A percentile compares a stretch with the other conserved stretches of the same genome.
phyloP scores from a whole-genome alignment of 2,329 filamentous ascomycete genomes.

The Scortechinia acanthostroma region DNA sequence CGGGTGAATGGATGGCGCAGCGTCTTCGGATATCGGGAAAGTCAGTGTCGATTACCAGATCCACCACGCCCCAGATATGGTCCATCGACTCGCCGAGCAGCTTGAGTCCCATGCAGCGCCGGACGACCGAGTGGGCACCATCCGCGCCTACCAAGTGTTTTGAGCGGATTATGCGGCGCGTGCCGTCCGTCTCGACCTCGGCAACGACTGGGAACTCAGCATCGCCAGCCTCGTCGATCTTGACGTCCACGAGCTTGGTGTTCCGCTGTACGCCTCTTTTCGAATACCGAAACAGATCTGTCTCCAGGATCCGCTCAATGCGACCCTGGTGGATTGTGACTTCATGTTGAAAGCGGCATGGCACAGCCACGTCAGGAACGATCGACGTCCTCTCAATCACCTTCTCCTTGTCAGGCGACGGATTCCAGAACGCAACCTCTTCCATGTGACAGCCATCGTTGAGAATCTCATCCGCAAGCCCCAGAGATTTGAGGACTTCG shows the following conservation, averaged over 20 bases:
- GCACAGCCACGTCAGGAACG: conserved; percentile 25
- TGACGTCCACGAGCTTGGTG: conserved; percentile 17
- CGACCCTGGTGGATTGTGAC: conserved; percentile 35
- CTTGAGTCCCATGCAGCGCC: conserved; percentile 22
- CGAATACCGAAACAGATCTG: conserved; percentile 26
- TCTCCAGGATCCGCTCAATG: conserved; percentile 32
- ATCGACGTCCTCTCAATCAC: conserved; percentile 26
- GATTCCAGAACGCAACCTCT: conserved; percentile 28
- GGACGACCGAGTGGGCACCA: conserved; percentile 27
- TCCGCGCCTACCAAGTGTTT: conserved; percentile 32
- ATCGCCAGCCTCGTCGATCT: conserved; percentile 20
- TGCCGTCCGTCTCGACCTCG: conserved; percentile 32
- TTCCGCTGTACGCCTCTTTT: conserved; percentile 21
- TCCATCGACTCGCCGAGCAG: conserved; percentile 27
- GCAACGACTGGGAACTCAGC: conserved; percentile 49
- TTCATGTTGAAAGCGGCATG: conserved; percentile 25
- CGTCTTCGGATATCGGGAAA: conserved; percentile 35
- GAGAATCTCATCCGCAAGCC: conserved; percentile 25
- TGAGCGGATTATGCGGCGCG: conserved; percentile 31
- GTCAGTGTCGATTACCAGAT: conserved; percentile 28
- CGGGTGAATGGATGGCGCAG: conserved; percentile 31
- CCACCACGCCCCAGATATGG: conserved; percentile 33
- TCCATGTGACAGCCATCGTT: conserved; percentile 26
- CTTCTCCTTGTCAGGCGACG: conserved; percentile 14
- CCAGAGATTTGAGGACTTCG: conserved; percentile 30